Evolutionary conservation across 2,329 filamentous ascomycete species (phyloP).

Genomic region (Salinomyces thailandicus): DNA sequence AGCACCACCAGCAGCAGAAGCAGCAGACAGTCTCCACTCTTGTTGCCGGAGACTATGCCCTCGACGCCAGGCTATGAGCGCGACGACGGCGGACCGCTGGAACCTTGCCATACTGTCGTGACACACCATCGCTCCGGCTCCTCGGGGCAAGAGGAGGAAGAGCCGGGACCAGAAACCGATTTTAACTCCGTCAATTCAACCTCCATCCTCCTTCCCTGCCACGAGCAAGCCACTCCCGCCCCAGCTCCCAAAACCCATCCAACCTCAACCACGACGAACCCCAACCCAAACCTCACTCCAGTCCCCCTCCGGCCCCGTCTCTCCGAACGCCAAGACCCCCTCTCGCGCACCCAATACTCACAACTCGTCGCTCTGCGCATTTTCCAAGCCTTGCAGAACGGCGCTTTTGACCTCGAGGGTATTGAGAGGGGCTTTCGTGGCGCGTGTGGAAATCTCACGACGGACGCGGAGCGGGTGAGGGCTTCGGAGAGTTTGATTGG

Average conservation of each 20-base stretch:
- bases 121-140: too few relatives aligned
- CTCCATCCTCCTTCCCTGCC: neutral
- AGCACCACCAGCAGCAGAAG: too few relatives aligned
- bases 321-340: neutral
- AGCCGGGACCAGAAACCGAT: too few relatives aligned
- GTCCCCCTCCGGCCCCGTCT: neutral
- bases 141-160: too few relatives aligned
- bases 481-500: neutral
- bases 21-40: too few relatives aligned
- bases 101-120: neutral
- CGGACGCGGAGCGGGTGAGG: neutral
- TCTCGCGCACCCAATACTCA: neutral
- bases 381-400: neutral
- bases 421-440: neutral
- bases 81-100: constrained; percentile 1
- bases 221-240: neutral
- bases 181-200: too few relatives aligned
- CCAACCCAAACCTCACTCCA: neutral
- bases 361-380: neutral
- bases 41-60: neutral
- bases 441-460: neutral
- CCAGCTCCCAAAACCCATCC: too few relatives aligned
- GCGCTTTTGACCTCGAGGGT: neutral
- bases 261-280: neutral
- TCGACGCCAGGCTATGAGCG: neutral